phyloP scores from a whole-genome alignment of 176 grass and related monocot species.

The Olyra latifolia region DNA sequence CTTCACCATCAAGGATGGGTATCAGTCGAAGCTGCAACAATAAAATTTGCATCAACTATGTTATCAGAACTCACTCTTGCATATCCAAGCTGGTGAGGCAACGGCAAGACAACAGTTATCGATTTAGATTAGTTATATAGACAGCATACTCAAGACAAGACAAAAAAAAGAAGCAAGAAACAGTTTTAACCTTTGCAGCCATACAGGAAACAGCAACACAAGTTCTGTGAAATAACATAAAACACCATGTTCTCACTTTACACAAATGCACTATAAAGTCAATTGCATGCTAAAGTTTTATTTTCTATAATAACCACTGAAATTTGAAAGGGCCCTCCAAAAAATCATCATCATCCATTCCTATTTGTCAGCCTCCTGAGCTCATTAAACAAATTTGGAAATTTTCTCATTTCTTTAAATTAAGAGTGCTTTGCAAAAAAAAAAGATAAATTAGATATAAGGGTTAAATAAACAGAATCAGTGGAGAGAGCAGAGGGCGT shows the following conservation, averaged over 20 bases:
- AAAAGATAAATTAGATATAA: background rate
- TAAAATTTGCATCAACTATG: slow-evolving; percentile 26
- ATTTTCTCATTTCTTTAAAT: background rate
- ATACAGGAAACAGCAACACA: no score
- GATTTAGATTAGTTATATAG: background rate
- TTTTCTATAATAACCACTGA: slow-evolving; percentile 1
- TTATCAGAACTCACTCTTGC: slow-evolving; percentile 15
- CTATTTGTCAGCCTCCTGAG: background rate
- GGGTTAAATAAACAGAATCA: slow-evolving; percentile 28
- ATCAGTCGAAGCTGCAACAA: slow-evolving; percentile 70
- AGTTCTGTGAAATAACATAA: background rate
- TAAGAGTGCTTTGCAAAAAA: background rate
- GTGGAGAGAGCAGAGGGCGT: slow-evolving; percentile 38
- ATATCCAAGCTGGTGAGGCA: background rate
- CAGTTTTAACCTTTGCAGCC: background rate
- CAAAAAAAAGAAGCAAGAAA: background rate
- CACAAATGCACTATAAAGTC: background rate
- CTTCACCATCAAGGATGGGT: slow-evolving; percentile 98
- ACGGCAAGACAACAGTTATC: background rate
- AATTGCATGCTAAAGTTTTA: slow-evolving; percentile 6
- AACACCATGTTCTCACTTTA: background rate
- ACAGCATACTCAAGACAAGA: background rate
- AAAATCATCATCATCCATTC: background rate
- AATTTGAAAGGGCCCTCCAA: slow-evolving; percentile 5
- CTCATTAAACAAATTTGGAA: background rate